Evolutionary conservation across 352 stramenopile genomes (phyloP).

Genomic region (Globisporangium nunn): DNA sequence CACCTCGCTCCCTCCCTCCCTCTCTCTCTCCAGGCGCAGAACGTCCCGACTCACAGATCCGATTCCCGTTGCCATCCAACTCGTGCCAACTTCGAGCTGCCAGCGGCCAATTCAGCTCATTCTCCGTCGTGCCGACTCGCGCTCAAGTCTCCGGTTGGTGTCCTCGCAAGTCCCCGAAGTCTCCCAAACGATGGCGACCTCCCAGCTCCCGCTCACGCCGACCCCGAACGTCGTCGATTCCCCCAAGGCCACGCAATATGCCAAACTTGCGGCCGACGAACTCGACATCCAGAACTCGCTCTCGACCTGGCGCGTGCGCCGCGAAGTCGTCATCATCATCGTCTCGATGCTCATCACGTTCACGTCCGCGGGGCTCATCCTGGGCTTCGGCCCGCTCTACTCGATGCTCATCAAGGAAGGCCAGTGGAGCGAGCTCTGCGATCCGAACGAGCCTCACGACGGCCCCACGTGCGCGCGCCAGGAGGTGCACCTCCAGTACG

Average conservation of each 20-base stretch:
- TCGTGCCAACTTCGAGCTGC: background rate
- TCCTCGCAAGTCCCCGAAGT: background rate
- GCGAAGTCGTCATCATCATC: slow-evolving; percentile 16
- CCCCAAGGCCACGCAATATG: slow-evolving; percentile 8
- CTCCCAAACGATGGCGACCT: background rate
- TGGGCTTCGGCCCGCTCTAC: slow-evolving; percentile 48
- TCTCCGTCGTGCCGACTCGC: slow-evolving; percentile 1
- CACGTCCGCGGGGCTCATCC: slow-evolving; percentile 32
- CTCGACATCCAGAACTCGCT: slow-evolving; percentile 21
- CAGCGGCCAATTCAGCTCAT: background rate
- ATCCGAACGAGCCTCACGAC: slow-evolving; percentile 13
- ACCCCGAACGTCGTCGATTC: slow-evolving; percentile 2
- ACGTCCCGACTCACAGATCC: no score
- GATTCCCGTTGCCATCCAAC: no score
- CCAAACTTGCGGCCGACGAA: slow-evolving; percentile 8
- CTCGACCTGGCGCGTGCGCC: slow-evolving; percentile 21
- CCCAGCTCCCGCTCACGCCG: slow-evolving; percentile 7
- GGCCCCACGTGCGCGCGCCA: slow-evolving; percentile 30
- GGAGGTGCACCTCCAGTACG: slow-evolving; percentile 43
- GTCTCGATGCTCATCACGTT: slow-evolving; percentile 23
- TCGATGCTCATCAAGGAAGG: slow-evolving; percentile 32
- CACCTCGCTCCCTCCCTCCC: no score
- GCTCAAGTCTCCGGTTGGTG: slow-evolving; percentile 6
- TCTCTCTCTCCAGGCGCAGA: no score
- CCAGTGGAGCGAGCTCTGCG: slow-evolving; percentile 39